Evolutionary conservation across 805 yeast species (phyloP).

Genomic region (Ascoidea asiatica): DNA sequence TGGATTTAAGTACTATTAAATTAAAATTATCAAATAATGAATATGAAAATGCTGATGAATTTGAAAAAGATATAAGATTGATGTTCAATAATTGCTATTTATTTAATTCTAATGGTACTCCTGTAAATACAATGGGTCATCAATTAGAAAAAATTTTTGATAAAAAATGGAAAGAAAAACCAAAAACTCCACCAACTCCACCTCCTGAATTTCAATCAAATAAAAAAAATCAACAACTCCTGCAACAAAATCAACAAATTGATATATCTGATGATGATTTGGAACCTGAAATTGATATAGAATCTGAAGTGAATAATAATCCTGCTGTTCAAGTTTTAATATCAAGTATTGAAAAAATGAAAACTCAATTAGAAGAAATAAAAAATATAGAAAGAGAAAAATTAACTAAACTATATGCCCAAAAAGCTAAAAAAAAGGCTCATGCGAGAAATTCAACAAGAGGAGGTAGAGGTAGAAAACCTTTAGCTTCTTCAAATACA

Average conservation of each 20-base stretch:
- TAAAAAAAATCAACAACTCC: constrained; percentile 11
- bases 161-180: constrained; percentile 79
- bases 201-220: constrained; percentile 17
- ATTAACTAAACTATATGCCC: constrained; percentile 33
- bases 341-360: constrained; percentile 76
- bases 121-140: constrained; percentile 93
- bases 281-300: constrained; percentile 44
- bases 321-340: constrained; percentile 87
- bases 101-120: constrained; percentile 95
- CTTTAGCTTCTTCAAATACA: constrained; percentile 8
- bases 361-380: constrained; percentile 68
- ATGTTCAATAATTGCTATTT: constrained; percentile 82
- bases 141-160: constrained; percentile 77
- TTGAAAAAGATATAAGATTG: constrained; percentile 69
- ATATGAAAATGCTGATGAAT: constrained; percentile 80
- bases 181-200: constrained; percentile 52
- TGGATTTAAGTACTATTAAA: constrained; percentile 85
- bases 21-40: constrained; percentile 73
- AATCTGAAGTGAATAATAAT: constrained; percentile 55
- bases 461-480: constrained; percentile 9
- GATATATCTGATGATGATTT: constrained; percentile 26
- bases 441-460: constrained; percentile 25
- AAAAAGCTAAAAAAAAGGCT: constrained; percentile 17
- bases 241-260: constrained; percentile 6
- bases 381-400: constrained; percentile 65